Conservation (phyloP, 345 rosid genomes). For the Firmiana major region DNA sequence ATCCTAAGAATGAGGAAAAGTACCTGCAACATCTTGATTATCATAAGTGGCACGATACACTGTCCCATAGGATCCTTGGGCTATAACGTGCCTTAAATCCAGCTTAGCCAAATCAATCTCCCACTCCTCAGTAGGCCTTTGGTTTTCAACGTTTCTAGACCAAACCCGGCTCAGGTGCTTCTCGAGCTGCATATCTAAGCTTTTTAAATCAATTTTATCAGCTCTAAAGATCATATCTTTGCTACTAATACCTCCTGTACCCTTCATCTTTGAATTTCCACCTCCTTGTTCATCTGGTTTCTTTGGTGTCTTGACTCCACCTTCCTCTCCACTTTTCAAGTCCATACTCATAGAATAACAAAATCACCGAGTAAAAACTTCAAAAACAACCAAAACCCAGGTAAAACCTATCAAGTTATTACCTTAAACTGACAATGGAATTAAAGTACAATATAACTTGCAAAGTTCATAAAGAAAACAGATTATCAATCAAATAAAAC, state of each 20-base stretch:
- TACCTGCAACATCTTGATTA: constrained; percentile 87
- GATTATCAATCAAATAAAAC: constrained; percentile 9
- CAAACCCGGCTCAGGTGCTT: constrained; percentile 82
- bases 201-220: constrained; percentile 77
- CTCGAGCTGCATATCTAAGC: constrained; percentile 86
- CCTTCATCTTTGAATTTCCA: constrained; percentile 40
- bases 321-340: constrained; percentile 37
- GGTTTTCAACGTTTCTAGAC: constrained; percentile 60
- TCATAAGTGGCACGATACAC: constrained; percentile 75
- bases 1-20: background rate
- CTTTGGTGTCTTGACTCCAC: constrained; percentile 21
- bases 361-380: constrained; percentile 7
- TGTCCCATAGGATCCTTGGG: constrained; percentile 82
- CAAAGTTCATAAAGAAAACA: background rate
- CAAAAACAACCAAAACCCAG: background rate
- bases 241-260: constrained; percentile 42
- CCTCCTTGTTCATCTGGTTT: constrained; percentile 14
- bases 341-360: constrained; percentile 33
- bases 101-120: constrained; percentile 84
- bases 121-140: constrained; percentile 71
- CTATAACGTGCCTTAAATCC: constrained; percentile 52
- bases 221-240: constrained; percentile 77
- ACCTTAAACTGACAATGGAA: background rate
- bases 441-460: background rate
- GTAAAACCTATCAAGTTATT: background rate